Conservation (phyloP, 208 protist species). For the Naegleria lovaniensis region DNA sequence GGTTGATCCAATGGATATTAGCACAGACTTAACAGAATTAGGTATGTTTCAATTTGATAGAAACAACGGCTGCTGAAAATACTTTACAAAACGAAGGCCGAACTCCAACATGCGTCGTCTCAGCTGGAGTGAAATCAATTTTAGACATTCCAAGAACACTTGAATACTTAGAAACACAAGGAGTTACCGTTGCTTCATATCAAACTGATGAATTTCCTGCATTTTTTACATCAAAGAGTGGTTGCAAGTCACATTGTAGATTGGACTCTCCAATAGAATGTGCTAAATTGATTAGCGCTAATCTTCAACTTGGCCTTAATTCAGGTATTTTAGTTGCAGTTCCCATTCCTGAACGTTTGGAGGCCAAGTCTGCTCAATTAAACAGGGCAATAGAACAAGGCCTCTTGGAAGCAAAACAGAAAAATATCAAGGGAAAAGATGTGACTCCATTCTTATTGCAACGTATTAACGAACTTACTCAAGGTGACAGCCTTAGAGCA, state of each 20-base stretch:
- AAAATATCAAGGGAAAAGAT: constrained; percentile 56
- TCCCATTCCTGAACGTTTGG: constrained; percentile 48
- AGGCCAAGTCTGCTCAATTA: constrained; percentile 38
- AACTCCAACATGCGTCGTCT: constrained; percentile 65
- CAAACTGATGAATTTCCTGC: constrained; percentile 61
- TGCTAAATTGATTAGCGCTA: constrained; percentile 27
- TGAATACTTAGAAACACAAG: constrained; percentile 67
- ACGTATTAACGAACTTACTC: constrained; percentile 58
- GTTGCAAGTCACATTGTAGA: neutral
- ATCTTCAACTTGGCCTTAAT: constrained; percentile 35
- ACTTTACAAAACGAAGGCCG: neutral
- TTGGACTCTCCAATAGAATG: constrained; percentile 20
- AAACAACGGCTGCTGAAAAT: neutral
- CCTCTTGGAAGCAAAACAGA: constrained; percentile 44
- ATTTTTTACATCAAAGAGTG: constrained; percentile 59
- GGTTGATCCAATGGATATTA: constrained; percentile 60
- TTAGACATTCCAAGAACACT: constrained; percentile 75
- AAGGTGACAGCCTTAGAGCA: constrained; percentile 50
- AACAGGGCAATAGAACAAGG: constrained; percentile 43
- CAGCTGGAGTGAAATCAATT: constrained; percentile 76
- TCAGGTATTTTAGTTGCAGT: constrained; percentile 54
- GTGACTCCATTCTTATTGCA: constrained; percentile 69
- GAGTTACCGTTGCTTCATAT: constrained; percentile 55
- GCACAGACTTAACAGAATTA: constrained; percentile 76
- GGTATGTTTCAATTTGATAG: neutral